Evolutionary conservation across 371 early-diverging fungal species (phyloP).

Genomic region (Lichtheimia corymbifera): DNA sequence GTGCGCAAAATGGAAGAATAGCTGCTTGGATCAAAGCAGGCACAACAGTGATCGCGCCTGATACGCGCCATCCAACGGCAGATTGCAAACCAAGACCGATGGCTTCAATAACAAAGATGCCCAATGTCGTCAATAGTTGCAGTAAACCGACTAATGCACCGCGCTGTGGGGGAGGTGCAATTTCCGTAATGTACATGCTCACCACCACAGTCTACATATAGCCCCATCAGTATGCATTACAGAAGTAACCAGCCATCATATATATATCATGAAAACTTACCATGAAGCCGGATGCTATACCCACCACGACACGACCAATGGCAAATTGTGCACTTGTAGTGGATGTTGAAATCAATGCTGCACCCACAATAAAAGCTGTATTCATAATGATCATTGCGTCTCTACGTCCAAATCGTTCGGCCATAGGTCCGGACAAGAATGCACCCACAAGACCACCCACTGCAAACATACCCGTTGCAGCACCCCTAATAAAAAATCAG

Average conservation of each 20-base stretch:
- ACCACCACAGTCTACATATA: constrained; percentile 64
- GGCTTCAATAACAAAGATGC: constrained; percentile 68
- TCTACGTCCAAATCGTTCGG: constrained; percentile 67
- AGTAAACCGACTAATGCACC: constrained; percentile 74
- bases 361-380: constrained; percentile 64
- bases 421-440: constrained; percentile 56
- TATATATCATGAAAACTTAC: neutral
- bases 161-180: constrained; percentile 72
- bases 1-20: constrained; percentile 70
- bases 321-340: constrained; percentile 66
- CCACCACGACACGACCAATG: constrained; percentile 81
- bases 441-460: constrained; percentile 80
- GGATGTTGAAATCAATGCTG: constrained; percentile 59
- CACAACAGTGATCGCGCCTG: constrained; percentile 59
- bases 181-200: constrained; percentile 83
- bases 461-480: constrained; percentile 67
- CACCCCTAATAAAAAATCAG: constrained; percentile 35
- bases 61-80: constrained; percentile 70
- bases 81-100: constrained; percentile 59
- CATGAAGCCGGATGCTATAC: constrained; percentile 82
- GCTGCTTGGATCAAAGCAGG: constrained; percentile 70
- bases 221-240: neutral
- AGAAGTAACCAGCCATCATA: neutral
- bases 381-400: constrained; percentile 69
- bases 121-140: constrained; percentile 78